Evolutionary conservation across 257 asterid species (phyloP).

Genomic region (Datura wrightii): DNA sequence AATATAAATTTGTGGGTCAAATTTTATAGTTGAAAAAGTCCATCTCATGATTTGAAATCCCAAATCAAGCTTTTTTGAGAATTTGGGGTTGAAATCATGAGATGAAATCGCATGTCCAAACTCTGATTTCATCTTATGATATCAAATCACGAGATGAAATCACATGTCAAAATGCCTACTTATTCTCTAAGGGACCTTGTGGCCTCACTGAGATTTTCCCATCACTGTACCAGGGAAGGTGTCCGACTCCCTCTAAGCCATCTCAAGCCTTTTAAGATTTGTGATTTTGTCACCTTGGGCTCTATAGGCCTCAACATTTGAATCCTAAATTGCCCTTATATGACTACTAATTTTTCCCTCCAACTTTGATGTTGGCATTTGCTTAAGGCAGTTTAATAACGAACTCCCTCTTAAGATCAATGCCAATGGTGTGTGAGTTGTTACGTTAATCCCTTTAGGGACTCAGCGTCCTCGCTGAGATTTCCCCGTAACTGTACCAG

Average conservation of each 20-base stretch:
- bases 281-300: neutral
- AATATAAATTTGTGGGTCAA: too few species aligned
- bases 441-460: neutral
- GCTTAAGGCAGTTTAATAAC: neutral
- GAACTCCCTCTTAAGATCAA: neutral
- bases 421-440: neutral
- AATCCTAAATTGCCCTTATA: neutral
- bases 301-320: conserved; percentile 7
- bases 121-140: too few species aligned
- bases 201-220: too few species aligned
- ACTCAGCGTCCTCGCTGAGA: neutral
- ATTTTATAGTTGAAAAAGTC: too few species aligned
- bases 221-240: too few species aligned
- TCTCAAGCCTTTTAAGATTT: neutral
- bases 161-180: too few species aligned
- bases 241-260: neutral
- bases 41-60: too few species aligned
- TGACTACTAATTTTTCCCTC: neutral
- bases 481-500: neutral
- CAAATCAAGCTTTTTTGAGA: too few species aligned
- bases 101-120: too few species aligned
- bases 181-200: too few species aligned
- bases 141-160: too few species aligned
- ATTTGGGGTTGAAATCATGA: too few species aligned
- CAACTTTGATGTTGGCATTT: neutral